phyloP scores from a whole-genome alignment of 345 rosid genomes.

The Euphorbia pulcherrima region DNA sequence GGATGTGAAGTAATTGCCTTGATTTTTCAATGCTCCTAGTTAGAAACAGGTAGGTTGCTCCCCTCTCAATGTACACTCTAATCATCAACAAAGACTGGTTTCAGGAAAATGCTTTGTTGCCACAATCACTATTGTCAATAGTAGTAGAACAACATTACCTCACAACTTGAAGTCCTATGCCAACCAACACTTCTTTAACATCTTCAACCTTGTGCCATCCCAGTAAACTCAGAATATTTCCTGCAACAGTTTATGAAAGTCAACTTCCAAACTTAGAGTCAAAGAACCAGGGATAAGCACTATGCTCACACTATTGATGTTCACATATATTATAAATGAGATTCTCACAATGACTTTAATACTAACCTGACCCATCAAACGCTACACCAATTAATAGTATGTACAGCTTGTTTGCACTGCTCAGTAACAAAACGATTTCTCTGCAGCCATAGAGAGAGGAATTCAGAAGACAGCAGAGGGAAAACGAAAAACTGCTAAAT shows the following conservation, averaged over 20 bases:
- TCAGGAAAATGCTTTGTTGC: conserved; percentile 20
- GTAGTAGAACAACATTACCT: conserved; percentile 54
- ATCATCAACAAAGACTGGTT: conserved; percentile 15
- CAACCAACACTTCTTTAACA: conserved; percentile 60
- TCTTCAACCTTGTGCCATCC: conserved; percentile 62
- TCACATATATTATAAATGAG: conserved; percentile 14
- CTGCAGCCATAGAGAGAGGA: conserved; percentile 43
- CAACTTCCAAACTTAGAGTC: conserved; percentile 28
- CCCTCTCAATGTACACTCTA: conserved; percentile 54
- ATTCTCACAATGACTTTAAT: conserved; percentile 19
- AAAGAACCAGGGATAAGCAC: conserved; percentile 15
- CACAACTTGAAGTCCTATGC: conserved; percentile 80
- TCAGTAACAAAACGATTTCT: conserved; percentile 67
- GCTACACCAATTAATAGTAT: conserved; percentile 59
- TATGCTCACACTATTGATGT: conserved; percentile 11
- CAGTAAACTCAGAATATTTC: conserved; percentile 54
- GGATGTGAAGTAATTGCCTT: conserved; percentile 48
- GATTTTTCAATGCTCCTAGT: conserved; percentile 67
- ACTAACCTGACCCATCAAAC: conserved; percentile 70
- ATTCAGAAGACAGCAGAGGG: conserved; percentile 8
- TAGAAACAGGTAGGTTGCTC: conserved; percentile 56
- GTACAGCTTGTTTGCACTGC: conserved; percentile 60
- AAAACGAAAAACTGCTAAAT: conserved; percentile 3
- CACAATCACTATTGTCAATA: conserved; percentile 4
- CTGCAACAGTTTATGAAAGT: conserved; percentile 41